Evolutionary conservation across 202 grass and related monocot genomes (phyloP), one percentile per base, ranked within the genome.

Genomic region (Dendrocalamus latiflorus): DNA sequence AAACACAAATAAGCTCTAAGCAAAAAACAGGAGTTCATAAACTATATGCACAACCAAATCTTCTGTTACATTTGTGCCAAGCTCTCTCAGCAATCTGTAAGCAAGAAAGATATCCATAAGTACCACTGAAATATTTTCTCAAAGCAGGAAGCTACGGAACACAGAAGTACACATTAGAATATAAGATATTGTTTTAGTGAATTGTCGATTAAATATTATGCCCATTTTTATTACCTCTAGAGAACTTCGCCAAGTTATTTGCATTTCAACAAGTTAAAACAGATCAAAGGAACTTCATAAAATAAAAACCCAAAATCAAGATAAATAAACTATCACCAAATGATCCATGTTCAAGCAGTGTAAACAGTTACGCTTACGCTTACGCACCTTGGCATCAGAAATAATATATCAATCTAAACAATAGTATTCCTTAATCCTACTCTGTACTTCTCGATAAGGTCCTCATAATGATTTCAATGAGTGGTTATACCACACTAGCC

Each of bases 61-160:
- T 84, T 96, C 93, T 56, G 78, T 92, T 62, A 96, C 77, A 75
- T 94, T 85, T 78, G 78, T 81, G 75, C 68, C 88, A 72, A 90
- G 75, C 65, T 94, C 97, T 83, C 86, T 91, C 78, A 99, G 67
- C 64, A 99, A 92, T 89, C 97, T 99, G 93, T 41, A 61, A 87
- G 70, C 61, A 88, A 77, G 26, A 92, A 88, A 83, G 70, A 76
- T 22, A 76, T 43, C 50, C 58, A 84, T 90, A 64, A 90, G 80
- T 30, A 87, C 38, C 54, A 72, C 4, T n/a, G 53, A 69, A 87
- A 76, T 49, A 80, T 51, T 65, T 79, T 74, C 21, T 38, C 22
- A 69, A 44, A 33, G 26, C 10, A 70, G 16, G 43, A 70, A 42
- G 22, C 10, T 64, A 44, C 25, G 25, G 49, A 67, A 74, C 25